Base-by-base conservation (phyloP, 2,329 filamentous ascomycete species). In the Fonsecaea monophora region DNA sequence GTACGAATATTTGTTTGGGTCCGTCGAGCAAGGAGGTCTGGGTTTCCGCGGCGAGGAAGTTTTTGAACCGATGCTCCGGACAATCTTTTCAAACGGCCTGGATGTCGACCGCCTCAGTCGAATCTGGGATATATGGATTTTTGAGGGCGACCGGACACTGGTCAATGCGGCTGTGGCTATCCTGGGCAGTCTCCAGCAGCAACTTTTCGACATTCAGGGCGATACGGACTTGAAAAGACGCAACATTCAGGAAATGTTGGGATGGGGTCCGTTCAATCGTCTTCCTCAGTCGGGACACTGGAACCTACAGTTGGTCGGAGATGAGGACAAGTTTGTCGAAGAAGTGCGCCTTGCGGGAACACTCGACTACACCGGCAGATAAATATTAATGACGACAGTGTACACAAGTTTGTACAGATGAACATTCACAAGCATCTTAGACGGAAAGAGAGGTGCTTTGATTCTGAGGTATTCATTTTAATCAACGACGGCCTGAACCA, bases 41-140 rank as follows among this genome's bases (percentile, higher is more conserved):
- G 70, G 70, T 8, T 72, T 77, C 53, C 68, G 68, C 25, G 70
- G 72, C 6, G 78, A 80, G 63, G 81, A 81, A 77, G 80, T 81
- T 68, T 82, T 86, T 70, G 81, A 84, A 53, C 82, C 83, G 4
- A 83, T 87, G 75, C 84, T 87, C 73, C 80, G 81, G 62, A 83
- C 80, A 4, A 76, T 87, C 15, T 83, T 87, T 70, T 80, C 79
- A 15, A 82, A 83, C 60, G 80, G 83, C 1, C 78, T 86, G 1
- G 80, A 82, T 50, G 75, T 86, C 9, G 85, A 87, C 65, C 79
- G 83, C 38, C 80, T 85, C 10, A 83, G 82, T 56, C 79, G 87
- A 2, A 78, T 89, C 21, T 88, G 86, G 85, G 87, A 89, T 72
- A 83, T 87, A 60, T 87, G 85, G 76, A 82, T 84, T 1, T 86